Evolutionary conservation across 129 eudicot genomes (phyloP).

Genomic region (Chrysanthemum lavandulifolium): DNA sequence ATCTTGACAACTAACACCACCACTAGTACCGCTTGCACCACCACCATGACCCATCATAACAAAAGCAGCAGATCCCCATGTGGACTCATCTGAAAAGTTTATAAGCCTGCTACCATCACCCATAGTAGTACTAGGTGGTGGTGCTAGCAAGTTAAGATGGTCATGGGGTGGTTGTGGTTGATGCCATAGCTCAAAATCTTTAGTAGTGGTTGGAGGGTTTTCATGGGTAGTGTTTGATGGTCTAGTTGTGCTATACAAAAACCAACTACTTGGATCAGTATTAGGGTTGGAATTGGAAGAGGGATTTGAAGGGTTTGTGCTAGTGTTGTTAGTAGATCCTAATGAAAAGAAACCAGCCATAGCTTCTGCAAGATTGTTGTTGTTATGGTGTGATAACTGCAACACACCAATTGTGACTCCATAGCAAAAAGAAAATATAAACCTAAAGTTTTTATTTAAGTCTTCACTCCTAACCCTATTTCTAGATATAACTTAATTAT

Average conservation of each 20-base stretch:
- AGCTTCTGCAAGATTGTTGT: constrained; percentile 23
- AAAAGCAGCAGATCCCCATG: constrained; percentile 44
- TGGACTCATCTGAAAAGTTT: constrained; percentile 45
- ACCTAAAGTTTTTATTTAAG: constrained; percentile 38
- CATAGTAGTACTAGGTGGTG: constrained; percentile 31
- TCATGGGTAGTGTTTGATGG: constrained; percentile 36
- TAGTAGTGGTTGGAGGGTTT: constrained; percentile 33
- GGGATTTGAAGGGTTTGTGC: constrained; percentile 9
- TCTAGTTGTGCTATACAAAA: constrained; percentile 30
- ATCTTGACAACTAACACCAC: constrained; percentile 74
- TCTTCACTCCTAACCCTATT: constrained; percentile 34
- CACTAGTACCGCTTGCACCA: constrained; percentile 28
- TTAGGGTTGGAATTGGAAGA: constrained; percentile 37
- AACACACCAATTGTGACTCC: constrained; percentile 55
- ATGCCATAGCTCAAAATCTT: constrained; percentile 33
- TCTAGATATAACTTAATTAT: constrained; percentile 29
- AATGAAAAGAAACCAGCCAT: constrained; percentile 49
- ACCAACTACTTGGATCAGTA: constrained; percentile 29
- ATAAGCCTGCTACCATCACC: constrained; percentile 31
- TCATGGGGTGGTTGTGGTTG: constrained; percentile 29
- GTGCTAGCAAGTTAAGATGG: constrained; percentile 1
- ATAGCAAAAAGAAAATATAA: constrained; percentile 37
- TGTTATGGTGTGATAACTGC: constrained; percentile 18
- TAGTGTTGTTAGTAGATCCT: background rate
- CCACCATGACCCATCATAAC: constrained; percentile 51